Evolutionary conservation across 1,139 yeast species (phyloP).

Genomic region (Wickerhamomyces sp.): DNA sequence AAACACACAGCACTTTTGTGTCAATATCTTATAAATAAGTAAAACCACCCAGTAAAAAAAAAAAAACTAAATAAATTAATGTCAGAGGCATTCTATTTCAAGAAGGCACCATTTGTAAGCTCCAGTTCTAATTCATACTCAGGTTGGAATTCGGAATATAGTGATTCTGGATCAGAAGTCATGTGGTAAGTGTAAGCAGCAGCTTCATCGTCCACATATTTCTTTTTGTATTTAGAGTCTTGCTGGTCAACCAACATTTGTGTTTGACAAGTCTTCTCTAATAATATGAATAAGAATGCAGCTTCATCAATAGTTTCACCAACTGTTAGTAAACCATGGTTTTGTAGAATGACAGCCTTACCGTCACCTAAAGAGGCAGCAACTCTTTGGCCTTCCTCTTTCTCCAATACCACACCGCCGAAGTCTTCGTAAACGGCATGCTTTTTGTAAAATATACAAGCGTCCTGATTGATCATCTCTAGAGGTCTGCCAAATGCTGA

Average conservation of each 20-base stretch:
- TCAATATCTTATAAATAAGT: neutral
- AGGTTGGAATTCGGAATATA: conserved; percentile 73
- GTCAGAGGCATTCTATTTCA: conserved; percentile 8
- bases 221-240: conserved; percentile 30
- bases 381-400: conserved; percentile 63
- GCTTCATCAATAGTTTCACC: conserved; percentile 83
- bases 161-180: conserved; percentile 61
- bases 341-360: conserved; percentile 63
- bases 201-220: conserved; percentile 53
- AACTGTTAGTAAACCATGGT: conserved; percentile 76
- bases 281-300: conserved; percentile 61
- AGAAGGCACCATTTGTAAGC: conserved; percentile 25
- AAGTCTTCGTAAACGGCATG: conserved; percentile 66
- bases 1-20: too few species aligned
- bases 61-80: neutral
- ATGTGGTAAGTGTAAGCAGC: conserved; percentile 65
- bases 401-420: conserved; percentile 78
- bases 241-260: conserved; percentile 64
- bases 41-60: neutral
- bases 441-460: conserved; percentile 58
- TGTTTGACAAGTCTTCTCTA: conserved; percentile 70
- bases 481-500: conserved; percentile 66
- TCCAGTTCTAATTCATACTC: conserved; percentile 45
- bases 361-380: conserved; percentile 61
- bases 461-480: conserved; percentile 81